Evolutionary conservation across 495 filamentous ascomycete species (phyloP).

Genomic region (Aspergillus nanangensis): DNA sequence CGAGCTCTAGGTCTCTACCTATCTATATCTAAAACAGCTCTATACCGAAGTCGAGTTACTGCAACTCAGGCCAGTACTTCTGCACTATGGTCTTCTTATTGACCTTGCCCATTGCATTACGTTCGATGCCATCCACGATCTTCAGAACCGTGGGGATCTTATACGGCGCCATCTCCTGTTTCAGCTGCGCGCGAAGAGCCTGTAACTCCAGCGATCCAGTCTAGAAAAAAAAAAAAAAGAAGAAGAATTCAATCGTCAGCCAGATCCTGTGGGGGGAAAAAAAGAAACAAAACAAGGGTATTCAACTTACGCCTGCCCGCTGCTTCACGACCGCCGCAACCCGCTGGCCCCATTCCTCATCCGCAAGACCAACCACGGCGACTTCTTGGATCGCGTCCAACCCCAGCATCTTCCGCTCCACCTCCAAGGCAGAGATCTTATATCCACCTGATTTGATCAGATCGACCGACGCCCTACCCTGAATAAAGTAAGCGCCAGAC

Average conservation of each 20-base stretch:
- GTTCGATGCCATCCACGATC: conserved; percentile 41
- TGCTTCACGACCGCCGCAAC: conserved; percentile 40
- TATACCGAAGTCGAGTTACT: not conserved
- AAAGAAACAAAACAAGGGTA: not conserved
- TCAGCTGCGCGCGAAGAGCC: conserved; percentile 30
- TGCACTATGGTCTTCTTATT: conserved; percentile 42
- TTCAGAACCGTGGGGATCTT: conserved; percentile 43
- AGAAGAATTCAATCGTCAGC: no score
- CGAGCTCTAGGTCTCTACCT: no score
- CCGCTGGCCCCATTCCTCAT: conserved; percentile 43
- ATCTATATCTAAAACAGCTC: not conserved
- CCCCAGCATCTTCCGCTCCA: conserved; percentile 39
- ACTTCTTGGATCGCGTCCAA: conserved; percentile 35
- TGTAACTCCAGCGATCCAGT: conserved; percentile 29
- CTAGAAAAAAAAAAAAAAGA: no score
- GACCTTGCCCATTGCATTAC: conserved; percentile 47
- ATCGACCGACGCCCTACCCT: conserved; percentile 42
- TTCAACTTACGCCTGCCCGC: conserved; percentile 31
- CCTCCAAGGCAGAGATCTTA: conserved; percentile 42
- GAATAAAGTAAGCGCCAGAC: conserved; percentile 40
- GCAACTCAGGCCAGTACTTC: conserved; percentile 39
- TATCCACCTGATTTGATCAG: conserved; percentile 46
- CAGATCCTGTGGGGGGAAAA: conserved; percentile 6
- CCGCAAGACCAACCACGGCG: conserved; percentile 37
- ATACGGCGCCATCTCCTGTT: conserved; percentile 42